Conservation (phyloP, 2,329 filamentous ascomycete genomes). For the Atkinsonella texensis region DNA sequence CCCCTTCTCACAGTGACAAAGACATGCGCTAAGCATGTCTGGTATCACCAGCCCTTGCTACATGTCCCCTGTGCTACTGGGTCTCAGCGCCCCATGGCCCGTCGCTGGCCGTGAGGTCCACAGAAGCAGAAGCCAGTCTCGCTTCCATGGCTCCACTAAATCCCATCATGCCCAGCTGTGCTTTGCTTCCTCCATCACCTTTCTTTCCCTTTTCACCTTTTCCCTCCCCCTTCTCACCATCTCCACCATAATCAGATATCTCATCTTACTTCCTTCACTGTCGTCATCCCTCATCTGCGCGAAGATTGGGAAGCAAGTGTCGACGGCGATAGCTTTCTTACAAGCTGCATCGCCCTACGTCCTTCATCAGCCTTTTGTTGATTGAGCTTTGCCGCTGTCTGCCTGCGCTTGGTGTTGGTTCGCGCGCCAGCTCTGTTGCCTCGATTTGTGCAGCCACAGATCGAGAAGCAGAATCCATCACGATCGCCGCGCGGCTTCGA, state of each 20-base stretch:
- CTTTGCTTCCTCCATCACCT: slow-evolving; percentile 15
- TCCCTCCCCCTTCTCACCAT: slow-evolving; percentile 13
- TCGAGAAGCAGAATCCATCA: neutral
- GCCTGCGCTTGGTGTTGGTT: neutral
- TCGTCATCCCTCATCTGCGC: slow-evolving; percentile 6
- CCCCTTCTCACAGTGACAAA: neutral
- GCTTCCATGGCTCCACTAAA: slow-evolving; percentile 12
- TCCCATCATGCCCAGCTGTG: slow-evolving; percentile 13
- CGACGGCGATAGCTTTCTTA: neutral
- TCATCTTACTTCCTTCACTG: slow-evolving; percentile 8
- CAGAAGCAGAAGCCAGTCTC: slow-evolving; percentile 7
- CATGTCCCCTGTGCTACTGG: slow-evolving; percentile 10
- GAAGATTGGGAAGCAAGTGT: neutral
- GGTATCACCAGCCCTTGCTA: slow-evolving; percentile 11
- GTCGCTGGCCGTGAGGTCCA: slow-evolving; percentile 1
- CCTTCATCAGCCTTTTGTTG: neutral
- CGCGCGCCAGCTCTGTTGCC: neutral
- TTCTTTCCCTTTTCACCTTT: slow-evolving; percentile 12
- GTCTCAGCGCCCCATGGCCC: slow-evolving; percentile 7
- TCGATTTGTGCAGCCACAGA: neutral
- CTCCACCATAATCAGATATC: slow-evolving; percentile 14
- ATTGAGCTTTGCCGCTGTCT: neutral
- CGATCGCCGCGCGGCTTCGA: neutral
- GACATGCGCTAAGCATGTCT: slow-evolving; percentile 1
- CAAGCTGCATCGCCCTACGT: neutral